Evolutionary conservation across 805 yeast species (phyloP).

Genomic region (Cyberlindnera mrakii): DNA sequence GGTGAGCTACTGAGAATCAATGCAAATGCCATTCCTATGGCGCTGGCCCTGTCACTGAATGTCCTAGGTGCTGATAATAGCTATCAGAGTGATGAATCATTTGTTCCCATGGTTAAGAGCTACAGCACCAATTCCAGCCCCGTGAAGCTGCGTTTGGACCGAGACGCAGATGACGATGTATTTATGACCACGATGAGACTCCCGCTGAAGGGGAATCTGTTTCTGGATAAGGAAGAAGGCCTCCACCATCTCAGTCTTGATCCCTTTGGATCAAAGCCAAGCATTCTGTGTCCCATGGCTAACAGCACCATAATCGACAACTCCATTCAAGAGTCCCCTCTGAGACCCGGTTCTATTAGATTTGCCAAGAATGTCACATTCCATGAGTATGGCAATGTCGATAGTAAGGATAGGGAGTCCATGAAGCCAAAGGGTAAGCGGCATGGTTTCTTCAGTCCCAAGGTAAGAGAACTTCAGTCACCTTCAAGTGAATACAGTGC

Average conservation of each 20-base stretch:
- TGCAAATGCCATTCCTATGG: background rate
- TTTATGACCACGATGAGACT: conserved; percentile 3
- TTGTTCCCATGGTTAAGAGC: background rate
- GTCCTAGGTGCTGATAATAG: too few relatives aligned
- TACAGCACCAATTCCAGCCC: conserved; percentile 1
- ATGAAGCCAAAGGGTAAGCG: background rate
- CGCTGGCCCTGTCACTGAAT: too few relatives aligned
- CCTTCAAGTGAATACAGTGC: conserved; percentile 22
- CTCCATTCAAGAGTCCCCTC: background rate
- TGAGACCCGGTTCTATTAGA: conserved; percentile 1
- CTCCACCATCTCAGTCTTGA: background rate
- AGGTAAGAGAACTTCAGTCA: background rate
- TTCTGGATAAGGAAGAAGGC: too few relatives aligned
- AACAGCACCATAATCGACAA: background rate
- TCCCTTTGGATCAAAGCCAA: background rate
- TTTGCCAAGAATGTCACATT: conserved; percentile 3
- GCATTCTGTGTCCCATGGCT: background rate
- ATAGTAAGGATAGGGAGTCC: background rate
- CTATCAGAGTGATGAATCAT: background rate
- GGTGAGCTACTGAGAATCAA: background rate
- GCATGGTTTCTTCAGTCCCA: background rate
- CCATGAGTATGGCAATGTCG: background rate
- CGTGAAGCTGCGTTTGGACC: background rate
- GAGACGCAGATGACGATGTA: conserved; percentile 3
- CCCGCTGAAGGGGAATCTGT: background rate